Percentiles rank a stretch among this genome's conserved stretches.
phyloP scores from a whole-genome alignment of 164 flowering plant species.

The Stephania japonica region DNA sequence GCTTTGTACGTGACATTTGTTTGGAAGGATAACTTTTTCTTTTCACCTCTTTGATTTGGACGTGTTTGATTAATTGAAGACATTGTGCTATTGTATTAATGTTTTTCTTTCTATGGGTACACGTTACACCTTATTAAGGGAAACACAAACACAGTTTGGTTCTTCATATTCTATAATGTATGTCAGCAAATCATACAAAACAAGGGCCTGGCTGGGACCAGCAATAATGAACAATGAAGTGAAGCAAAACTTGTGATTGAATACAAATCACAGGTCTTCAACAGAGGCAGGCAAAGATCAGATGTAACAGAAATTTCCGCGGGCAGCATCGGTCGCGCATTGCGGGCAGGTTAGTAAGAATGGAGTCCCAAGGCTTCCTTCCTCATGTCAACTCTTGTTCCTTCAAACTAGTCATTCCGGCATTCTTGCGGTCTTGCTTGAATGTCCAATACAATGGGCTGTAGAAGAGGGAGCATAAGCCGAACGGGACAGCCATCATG shows the following conservation, averaged over 20 bases:
- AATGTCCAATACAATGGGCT: slow-evolving; percentile 64
- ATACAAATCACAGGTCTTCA: neutral
- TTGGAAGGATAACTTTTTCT: neutral
- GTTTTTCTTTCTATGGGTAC: neutral
- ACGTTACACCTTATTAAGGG: too few species aligned
- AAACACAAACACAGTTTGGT: too few species aligned
- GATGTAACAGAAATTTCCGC: neutral
- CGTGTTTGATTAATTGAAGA: neutral
- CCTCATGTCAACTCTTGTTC: slow-evolving; percentile 57
- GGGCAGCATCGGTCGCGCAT: too few species aligned
- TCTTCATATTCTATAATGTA: neutral
- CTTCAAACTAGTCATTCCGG: slow-evolving; percentile 39
- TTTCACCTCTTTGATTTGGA: neutral
- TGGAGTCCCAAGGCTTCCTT: neutral
- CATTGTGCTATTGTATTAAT: neutral
- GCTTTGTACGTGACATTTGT: neutral
- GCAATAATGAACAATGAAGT: neutral
- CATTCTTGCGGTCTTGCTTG: slow-evolving; percentile 65
- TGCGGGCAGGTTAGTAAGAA: neutral
- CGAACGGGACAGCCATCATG: slow-evolving; percentile 88
- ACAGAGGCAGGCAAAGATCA: neutral
- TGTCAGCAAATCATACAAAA: neutral
- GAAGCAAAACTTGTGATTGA: neutral
- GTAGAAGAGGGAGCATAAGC: slow-evolving; percentile 74
- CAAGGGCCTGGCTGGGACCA: neutral